These are phyloP conservation scores for Pseudogymnoascus sp. DNA, from an alignment of 2,329 filamentous ascomycete species.

Conservation along the genomic window DNA sequence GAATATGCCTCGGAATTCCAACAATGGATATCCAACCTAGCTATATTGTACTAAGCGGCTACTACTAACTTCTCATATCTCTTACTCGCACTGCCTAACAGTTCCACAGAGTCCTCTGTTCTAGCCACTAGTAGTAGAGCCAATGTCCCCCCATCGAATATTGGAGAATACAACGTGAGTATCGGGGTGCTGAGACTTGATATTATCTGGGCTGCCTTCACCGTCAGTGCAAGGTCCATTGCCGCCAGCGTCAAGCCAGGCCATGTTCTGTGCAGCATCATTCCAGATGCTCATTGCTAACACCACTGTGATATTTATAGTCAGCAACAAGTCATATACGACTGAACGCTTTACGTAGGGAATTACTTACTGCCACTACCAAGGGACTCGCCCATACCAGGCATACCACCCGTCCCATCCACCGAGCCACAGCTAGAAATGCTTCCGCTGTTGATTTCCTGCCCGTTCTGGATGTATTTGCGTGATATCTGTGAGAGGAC, in stretches of 20 bases:
- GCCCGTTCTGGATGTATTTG: conserved; percentile 42
- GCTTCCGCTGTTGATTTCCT: conserved; percentile 36
- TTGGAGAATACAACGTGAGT: conserved; percentile 46
- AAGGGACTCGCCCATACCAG: conserved; percentile 39
- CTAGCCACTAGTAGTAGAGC: conserved; percentile 15
- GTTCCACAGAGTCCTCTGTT: background rate
- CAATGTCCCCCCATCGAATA: conserved; percentile 50
- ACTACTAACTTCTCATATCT: no score
- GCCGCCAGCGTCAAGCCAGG: conserved; percentile 43
- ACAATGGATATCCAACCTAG: no score
- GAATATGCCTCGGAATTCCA: no score
- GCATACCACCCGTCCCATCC: conserved; percentile 31
- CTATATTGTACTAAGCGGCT: no score
- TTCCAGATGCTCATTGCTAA: conserved; percentile 47
- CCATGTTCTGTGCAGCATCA: conserved; percentile 44
- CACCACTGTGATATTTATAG: conserved; percentile 33
- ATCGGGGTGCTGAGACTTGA: conserved; percentile 37
- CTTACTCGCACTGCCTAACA: no score
- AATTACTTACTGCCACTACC: conserved; percentile 32
- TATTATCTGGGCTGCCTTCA: conserved; percentile 41
- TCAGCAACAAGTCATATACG: conserved; percentile 34
- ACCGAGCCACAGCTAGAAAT: conserved; percentile 16
- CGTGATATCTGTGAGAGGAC: conserved; percentile 38
- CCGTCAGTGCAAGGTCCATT: conserved; percentile 45
- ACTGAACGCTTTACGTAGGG: conserved; percentile 25